Conservation (phyloP, 2,329 filamentous ascomycete genomes). For the Phaeosphaeria sp. region DNA sequence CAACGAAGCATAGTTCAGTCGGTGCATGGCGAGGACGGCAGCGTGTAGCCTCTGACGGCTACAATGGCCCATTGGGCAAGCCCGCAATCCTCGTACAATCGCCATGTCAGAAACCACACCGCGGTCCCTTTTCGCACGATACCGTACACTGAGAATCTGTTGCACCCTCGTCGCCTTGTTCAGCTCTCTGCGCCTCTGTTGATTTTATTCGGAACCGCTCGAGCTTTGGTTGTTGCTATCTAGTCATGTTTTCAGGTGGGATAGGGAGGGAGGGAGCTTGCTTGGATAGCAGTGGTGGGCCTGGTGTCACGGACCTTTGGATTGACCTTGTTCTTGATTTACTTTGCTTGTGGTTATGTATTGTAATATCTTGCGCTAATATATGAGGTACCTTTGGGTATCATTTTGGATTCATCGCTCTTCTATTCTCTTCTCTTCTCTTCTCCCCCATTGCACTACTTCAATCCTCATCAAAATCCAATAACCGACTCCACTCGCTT, state of each 20-base stretch:
- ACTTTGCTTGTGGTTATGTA: not conserved
- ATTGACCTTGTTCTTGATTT: not conserved
- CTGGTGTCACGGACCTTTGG: not conserved
- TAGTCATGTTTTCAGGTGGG: not conserved
- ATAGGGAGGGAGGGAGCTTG: not conserved
- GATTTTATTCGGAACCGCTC: too few relatives aligned
- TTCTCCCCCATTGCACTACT: not conserved
- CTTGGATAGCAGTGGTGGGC: not conserved
- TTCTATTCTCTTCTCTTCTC: not conserved
- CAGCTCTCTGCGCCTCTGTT: not conserved
- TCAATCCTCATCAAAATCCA: constrained; percentile 46
- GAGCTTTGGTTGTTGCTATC: not conserved
- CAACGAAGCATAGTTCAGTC: not conserved
- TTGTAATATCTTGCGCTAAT: not conserved
- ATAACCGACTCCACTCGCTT: constrained; percentile 51
- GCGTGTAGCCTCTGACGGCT: not conserved
- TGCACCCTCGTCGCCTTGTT: not conserved
- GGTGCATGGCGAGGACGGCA: not conserved
- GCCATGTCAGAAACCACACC: not conserved
- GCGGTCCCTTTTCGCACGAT: not conserved
- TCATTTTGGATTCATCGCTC: not conserved
- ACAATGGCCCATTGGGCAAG: not conserved
- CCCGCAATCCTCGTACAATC: not conserved
- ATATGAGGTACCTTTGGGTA: not conserved
- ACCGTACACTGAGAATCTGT: not conserved